Percentiles rank a stretch among this genome's conserved stretches.
These are phyloP conservation scores for Hevea brasiliensis DNA, from an alignment of 345 rosid genomes.

Conservation along the genomic window DNA sequence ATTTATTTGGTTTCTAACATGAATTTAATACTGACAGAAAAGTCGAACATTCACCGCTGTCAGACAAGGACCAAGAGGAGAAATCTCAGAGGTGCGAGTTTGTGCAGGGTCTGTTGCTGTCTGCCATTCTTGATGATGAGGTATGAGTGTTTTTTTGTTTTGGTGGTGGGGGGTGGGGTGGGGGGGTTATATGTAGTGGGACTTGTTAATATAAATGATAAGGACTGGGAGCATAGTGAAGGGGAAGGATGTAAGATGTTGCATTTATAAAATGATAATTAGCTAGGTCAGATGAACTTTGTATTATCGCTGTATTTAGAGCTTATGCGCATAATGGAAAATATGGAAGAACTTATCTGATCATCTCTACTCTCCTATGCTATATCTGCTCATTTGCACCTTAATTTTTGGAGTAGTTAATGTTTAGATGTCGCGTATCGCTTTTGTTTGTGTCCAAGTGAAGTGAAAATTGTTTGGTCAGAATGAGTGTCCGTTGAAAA, in stretches of 20 bases:
- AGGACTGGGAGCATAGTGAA: slow-evolving; percentile 16
- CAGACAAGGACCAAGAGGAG: slow-evolving; percentile 56
- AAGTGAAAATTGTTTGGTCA: no score
- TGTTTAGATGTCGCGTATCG: no score
- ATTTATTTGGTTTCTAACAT: no score
- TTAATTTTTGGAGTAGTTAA: no score
- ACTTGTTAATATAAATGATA: slow-evolving; percentile 16
- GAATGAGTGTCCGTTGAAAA: no score
- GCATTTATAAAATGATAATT: slow-evolving; percentile 17
- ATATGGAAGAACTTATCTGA: slow-evolving; percentile 29
- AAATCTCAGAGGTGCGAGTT: slow-evolving; percentile 49
- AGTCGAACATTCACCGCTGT: slow-evolving; percentile 22
- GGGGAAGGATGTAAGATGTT: slow-evolving; percentile 28
- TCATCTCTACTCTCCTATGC: background rate
- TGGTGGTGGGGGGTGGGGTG: no score
- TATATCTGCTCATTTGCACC: background rate
- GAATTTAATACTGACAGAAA: slow-evolving; percentile 32
- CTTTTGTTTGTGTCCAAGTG: no score
- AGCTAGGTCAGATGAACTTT: slow-evolving; percentile 24
- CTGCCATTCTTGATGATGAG: slow-evolving; percentile 47
- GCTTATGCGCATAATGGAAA: slow-evolving; percentile 38
- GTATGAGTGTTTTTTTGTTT: no score
- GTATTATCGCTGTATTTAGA: slow-evolving; percentile 28
- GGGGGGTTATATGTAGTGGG: slow-evolving; percentile 11
- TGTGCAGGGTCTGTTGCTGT: slow-evolving; percentile 49